Conservation (phyloP, 108 stramenopile species). For the Stephanodiscus triporus region DNA sequence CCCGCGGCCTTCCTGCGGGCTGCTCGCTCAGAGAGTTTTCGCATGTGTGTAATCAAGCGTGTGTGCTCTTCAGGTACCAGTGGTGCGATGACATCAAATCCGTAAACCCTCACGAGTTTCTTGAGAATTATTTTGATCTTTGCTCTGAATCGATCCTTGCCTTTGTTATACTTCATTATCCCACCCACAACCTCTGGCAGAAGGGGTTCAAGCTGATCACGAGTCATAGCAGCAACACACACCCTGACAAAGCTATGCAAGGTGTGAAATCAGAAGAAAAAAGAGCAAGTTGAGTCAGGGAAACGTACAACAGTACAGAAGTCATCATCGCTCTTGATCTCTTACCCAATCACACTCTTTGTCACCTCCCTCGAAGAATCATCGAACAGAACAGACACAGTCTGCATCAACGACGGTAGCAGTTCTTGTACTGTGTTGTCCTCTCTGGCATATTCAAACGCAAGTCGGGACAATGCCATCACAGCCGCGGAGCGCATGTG, state of each 20-base stretch:
- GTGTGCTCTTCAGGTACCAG: slow-evolving; percentile 81
- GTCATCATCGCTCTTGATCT: not conserved
- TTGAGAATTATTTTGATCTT: slow-evolving; percentile 95
- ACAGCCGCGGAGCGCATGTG: slow-evolving; percentile 95
- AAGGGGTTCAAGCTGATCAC: slow-evolving; percentile 68
- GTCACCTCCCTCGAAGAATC: slow-evolving; percentile 89
- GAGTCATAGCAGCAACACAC: slow-evolving; percentile 71
- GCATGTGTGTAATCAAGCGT: slow-evolving; percentile 88
- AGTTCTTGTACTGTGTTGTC: slow-evolving; percentile 64
- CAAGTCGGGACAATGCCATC: slow-evolving; percentile 72
- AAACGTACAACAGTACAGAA: not conserved
- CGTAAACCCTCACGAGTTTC: slow-evolving; percentile 87
- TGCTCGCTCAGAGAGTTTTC: slow-evolving; percentile 76
- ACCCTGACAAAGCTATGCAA: slow-evolving; percentile 80
- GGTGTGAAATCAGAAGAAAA: not conserved
- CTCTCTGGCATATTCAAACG: slow-evolving; percentile 69
- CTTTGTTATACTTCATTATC: slow-evolving; percentile 79
- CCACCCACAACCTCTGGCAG: slow-evolving; percentile 79
- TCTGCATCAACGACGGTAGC: slow-evolving; percentile 77
- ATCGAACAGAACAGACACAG: slow-evolving; percentile 86
- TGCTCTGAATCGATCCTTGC: slow-evolving; percentile 84
- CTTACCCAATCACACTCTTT: slow-evolving; percentile 79
- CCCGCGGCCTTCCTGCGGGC: slow-evolving; percentile 59
- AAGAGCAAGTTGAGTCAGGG: not conserved
- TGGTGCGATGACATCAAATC: slow-evolving; percentile 76